Evolutionary conservation across 768 basidiomycete genomes (phyloP), one percentile per base, ranked within the genome.

Genomic region (Tricholoma sp.): DNA sequence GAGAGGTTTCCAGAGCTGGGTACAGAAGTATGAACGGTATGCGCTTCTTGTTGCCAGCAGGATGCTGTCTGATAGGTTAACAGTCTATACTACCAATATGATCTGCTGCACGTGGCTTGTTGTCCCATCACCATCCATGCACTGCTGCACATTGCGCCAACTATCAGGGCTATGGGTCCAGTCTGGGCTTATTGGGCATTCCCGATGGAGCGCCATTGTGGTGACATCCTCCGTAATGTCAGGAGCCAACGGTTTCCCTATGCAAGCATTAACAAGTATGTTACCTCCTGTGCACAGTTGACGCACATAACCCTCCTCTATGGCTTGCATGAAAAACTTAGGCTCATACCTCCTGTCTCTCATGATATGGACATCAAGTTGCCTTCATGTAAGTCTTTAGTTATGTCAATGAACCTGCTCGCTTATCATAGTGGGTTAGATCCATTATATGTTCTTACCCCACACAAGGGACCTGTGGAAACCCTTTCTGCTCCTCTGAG

Each of bases 181-280:
- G 24, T 27, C 10, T 76, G 74, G 71, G 57, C 62, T 0, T 71
- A 67, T 47, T 74, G 74, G 75, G 65, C 72, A 7, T 76, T 76
- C 61, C 63, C 67, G 0, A 74, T 74, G 67, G 76, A 77, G 55
- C 63, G 70, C 4, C 73, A 68, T 55, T 76, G 76, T 56, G 68
- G 73, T 0, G 21, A n/a, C 2, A 58, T 78, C 3, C 52, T 56
- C 16, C 66, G 57, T 3, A 59, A 60, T 1, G 65, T 76, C 54
- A 63, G 60, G 32, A 72, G 66, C 39, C 64, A 67, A 18, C 56
- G 63, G 1, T 63, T 68, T 61, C 75, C 75, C 19, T 76, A 63
- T 61, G 63, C 64, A 5, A 61, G 61, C 5, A 60, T 78, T 10
- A 66, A 68, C 51, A 54, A 59, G 14, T 70, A 64, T 51, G 58